phyloP scores from a whole-genome alignment of 495 filamentous ascomycete genomes.

The Amphirosellinia nigrospora region DNA sequence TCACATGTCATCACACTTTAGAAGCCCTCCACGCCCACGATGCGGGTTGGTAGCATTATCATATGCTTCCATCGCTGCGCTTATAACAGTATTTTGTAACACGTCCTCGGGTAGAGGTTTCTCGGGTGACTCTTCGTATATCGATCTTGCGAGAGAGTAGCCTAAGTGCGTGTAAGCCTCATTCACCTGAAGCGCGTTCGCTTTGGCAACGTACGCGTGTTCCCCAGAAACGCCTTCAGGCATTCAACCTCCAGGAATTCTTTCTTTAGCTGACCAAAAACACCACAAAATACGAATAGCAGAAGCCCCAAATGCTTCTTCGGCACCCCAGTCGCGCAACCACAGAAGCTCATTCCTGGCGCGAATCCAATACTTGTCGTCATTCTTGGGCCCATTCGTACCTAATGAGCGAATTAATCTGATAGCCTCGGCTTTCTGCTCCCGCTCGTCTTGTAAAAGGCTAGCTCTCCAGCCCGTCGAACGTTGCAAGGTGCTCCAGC shows the following conservation, averaged over 20 bases:
- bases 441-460: slow-evolving; percentile 63
- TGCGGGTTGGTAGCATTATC: slow-evolving; percentile 93
- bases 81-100: slow-evolving; percentile 70
- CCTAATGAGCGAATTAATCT: slow-evolving; percentile 64
- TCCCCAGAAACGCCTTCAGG: slow-evolving; percentile 73
- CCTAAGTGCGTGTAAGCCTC: slow-evolving; percentile 49
- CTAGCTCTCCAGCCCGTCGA: slow-evolving; percentile 63
- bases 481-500: slow-evolving; percentile 66
- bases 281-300: slow-evolving; percentile 56
- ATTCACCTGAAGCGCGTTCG: slow-evolving; percentile 18
- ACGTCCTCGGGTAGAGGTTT: slow-evolving; percentile 56
- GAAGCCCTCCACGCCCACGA: slow-evolving; percentile 78
- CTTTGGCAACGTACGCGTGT: slow-evolving; percentile 58
- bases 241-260: slow-evolving; percentile 75
- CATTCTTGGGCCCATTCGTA: slow-evolving; percentile 58
- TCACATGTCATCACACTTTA: slow-evolving; percentile 83
- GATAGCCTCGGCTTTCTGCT: slow-evolving; percentile 69
- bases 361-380: slow-evolving; percentile 71
- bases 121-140: slow-evolving; percentile 66
- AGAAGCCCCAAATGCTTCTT: slow-evolving; percentile 40
- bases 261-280: slow-evolving; percentile 71
- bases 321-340: slow-evolving; percentile 79
- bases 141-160: slow-evolving; percentile 69
- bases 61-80: slow-evolving; percentile 73
- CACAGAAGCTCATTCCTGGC: slow-evolving; percentile 75